Base-by-base conservation (phyloP, 495 filamentous ascomycete genomes). In the Penicillium silybi region DNA sequence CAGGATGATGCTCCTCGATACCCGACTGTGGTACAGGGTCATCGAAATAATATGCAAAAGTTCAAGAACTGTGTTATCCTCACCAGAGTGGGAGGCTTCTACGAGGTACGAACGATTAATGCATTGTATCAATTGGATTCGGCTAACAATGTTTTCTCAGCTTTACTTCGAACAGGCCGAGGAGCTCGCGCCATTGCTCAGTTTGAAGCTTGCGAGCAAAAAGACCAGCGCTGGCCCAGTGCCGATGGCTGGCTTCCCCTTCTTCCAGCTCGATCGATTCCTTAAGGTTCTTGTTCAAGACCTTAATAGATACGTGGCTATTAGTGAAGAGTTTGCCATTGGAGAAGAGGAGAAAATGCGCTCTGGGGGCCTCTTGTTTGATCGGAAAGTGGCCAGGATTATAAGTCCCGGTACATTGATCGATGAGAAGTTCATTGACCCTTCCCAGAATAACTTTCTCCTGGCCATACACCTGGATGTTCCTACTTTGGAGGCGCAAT, bases 371-470 rank as follows among this genome's bases (percentile, higher is more conserved):
- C 72, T 95, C 44, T 69, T 89, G 66, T 95, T 91, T 62, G 88
- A 92, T 61, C 85, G 93, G 38, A 83, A 76, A 53, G 88, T 99
- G 15, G 80, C 88, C 38, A 84, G 93, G 37, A 85, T 97, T 48
- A 80, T 99, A 64, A 96, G 93, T 0, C 91, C 95, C 0, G 93
- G 93, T 8, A 99, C 93, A 1, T 70, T 97, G 39, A 96, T 97
- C 58, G 93, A 99, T 66, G 95, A 99, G 68, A 90, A 92, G 55
- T 97, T 97, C 66, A 88, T 97, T 74, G 88, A 97, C 60, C 86
- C 90, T 0, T 90, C 86, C 46, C 84, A 89, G 54, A 95, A 95
- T 65, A 96, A 97, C 63, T 98, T 90, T 64, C 68, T 98, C 37
- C 80, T 97, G 55, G 84, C 87, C 34, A 77, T 96, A 34, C 81